Evolutionary conservation across 176 grass and related monocot species (phyloP).

Genomic region (Musa acuminata): DNA sequence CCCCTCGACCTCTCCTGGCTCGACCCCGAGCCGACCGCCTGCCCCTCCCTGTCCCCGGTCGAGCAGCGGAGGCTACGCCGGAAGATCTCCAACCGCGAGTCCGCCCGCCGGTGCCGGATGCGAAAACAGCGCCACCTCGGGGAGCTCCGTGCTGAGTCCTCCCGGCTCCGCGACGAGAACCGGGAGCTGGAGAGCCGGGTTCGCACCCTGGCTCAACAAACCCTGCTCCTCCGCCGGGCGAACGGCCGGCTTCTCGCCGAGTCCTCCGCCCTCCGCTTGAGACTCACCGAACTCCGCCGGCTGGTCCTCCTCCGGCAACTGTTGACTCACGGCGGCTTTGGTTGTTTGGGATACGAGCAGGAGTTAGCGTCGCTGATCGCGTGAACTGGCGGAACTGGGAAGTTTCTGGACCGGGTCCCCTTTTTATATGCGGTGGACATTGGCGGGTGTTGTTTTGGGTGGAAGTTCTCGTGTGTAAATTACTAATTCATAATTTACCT

Average conservation of each 20-base stretch:
- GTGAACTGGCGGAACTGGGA: not conserved
- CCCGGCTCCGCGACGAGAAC: not conserved
- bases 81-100: constrained; percentile 21
- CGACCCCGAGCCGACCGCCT: not conserved
- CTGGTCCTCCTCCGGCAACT: not conserved
- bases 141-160: constrained; percentile 1
- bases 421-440: not conserved
- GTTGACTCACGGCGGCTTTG: not conserved
- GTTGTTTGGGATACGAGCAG: not conserved
- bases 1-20: not conserved
- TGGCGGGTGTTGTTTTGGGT: not conserved
- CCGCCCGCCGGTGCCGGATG: constrained; percentile 15
- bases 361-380: constrained; percentile 1
- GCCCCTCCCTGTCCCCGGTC: not conserved
- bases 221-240: constrained; percentile 3
- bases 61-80: constrained; percentile 12
- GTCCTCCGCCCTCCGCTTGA: constrained; percentile 1
- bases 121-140: constrained; percentile 13
- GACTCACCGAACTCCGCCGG: constrained; percentile 1
- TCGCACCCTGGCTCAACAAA: not conserved
- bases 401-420: not conserved
- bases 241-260: constrained; percentile 5
- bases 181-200: not conserved
- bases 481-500: not conserved
- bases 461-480: not conserved